Conservation (phyloP, 306 rosid genomes). For the Urtica urens region DNA sequence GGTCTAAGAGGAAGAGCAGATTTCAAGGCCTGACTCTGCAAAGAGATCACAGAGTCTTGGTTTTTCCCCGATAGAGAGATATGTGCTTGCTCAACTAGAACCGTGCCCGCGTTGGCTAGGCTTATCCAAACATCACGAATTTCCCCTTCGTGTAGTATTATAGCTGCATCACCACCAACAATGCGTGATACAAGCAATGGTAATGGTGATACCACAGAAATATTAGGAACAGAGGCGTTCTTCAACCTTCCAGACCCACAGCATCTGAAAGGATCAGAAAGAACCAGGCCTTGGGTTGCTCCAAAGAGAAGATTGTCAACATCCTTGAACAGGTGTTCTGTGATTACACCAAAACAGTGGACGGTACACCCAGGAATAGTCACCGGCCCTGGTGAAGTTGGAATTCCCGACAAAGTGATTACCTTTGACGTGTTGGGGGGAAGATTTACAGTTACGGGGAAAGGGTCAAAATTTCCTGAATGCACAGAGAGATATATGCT, state of each 20-base stretch:
- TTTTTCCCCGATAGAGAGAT: constrained; percentile 83
- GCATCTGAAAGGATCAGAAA: constrained; percentile 92
- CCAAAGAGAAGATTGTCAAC: constrained; percentile 96
- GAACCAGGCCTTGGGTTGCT: constrained; percentile 90
- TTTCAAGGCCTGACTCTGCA: constrained; percentile 61
- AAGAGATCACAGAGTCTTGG: constrained; percentile 73
- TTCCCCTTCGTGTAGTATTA: constrained; percentile 90
- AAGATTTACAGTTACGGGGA: constrained; percentile 74
- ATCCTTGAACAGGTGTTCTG: constrained; percentile 91
- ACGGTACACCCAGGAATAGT: constrained; percentile 85
- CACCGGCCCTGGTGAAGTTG: constrained; percentile 73
- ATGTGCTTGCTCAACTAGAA: constrained; percentile 86
- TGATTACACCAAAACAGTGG: constrained; percentile 94
- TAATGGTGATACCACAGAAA: constrained; percentile 67
- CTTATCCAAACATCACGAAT: constrained; percentile 79
- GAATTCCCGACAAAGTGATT: constrained; percentile 81
- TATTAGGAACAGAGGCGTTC: constrained; percentile 65
- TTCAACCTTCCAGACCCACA: constrained; percentile 87
- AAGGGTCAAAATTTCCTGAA: constrained; percentile 85
- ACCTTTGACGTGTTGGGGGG: constrained; percentile 88
- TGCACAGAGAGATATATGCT: constrained; percentile 87
- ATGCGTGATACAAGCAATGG: constrained; percentile 72
- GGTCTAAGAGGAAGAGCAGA: constrained; percentile 82
- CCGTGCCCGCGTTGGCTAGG: constrained; percentile 94
- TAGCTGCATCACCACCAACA: constrained; percentile 92